A percentile compares a stretch with the other conserved stretches of the same genome.
phyloP scores from a whole-genome alignment of 2,329 filamentous ascomycete species.

The Gaeumannomyces sp. region DNA sequence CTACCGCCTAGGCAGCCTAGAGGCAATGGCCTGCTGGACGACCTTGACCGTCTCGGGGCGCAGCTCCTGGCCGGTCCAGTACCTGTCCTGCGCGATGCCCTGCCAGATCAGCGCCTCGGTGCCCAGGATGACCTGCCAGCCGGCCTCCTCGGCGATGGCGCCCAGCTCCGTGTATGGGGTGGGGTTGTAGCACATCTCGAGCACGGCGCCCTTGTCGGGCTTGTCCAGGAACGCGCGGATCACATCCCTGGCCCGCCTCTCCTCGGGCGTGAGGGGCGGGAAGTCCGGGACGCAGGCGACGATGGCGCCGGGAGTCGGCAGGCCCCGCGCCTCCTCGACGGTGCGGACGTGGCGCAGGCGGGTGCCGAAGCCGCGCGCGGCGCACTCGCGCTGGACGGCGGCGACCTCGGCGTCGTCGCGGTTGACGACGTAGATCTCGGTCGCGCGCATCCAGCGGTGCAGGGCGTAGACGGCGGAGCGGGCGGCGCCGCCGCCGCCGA shows the following conservation, averaged over 20 bases:
- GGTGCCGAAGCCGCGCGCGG: slow-evolving; percentile 50
- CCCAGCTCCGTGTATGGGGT: slow-evolving; percentile 62
- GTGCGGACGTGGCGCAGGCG: slow-evolving; percentile 55
- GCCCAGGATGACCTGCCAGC: slow-evolving; percentile 70
- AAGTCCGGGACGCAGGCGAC: slow-evolving; percentile 74
- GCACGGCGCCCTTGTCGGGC: slow-evolving; percentile 57
- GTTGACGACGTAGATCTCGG: slow-evolving; percentile 70
- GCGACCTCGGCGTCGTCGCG: slow-evolving; percentile 62
- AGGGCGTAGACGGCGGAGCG: slow-evolving; percentile 71
- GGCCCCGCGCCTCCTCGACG: slow-evolving; percentile 49
- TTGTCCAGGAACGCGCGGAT: slow-evolving; percentile 40
- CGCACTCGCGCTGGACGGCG: slow-evolving; percentile 60
- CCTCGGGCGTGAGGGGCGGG: slow-evolving; percentile 57
- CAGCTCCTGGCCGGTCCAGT: slow-evolving; percentile 59
- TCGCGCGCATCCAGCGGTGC: slow-evolving; percentile 61
- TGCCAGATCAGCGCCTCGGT: slow-evolving; percentile 75
- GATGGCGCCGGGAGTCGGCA: slow-evolving; percentile 59
- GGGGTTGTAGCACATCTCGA: slow-evolving; percentile 84
- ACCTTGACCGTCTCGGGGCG: slow-evolving; percentile 53
- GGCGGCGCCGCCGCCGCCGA: slow-evolving; percentile 75
- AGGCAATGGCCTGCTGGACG: slow-evolving; percentile 47
- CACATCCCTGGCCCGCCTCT: slow-evolving; percentile 54
- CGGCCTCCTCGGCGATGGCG: slow-evolving; percentile 50
- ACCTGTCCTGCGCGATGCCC: slow-evolving; percentile 60
- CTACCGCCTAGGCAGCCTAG: slow-evolving; percentile 25